Percentiles rank a stretch among this genome's conserved stretches.
These are phyloP conservation scores for Fusarium caatingaense DNA, from an alignment of 2,329 filamentous ascomycete genomes.

Conservation along the genomic window DNA sequence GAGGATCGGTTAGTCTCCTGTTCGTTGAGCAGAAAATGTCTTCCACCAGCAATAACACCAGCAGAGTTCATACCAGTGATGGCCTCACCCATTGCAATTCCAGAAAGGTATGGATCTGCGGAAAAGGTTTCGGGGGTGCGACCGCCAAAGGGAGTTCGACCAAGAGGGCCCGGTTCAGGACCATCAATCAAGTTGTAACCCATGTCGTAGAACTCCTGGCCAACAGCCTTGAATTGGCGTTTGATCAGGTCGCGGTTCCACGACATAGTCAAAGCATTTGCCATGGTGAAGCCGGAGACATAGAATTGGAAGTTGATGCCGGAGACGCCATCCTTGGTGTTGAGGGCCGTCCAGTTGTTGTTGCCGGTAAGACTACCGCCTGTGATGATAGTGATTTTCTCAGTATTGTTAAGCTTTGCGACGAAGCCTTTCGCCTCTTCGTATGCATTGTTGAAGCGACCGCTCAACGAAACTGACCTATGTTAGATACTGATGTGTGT, in stretches of 20 bases:
- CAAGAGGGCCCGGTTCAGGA: background rate
- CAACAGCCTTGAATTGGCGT: background rate
- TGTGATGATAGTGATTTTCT: background rate
- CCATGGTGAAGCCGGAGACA: background rate
- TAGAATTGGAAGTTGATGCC: background rate
- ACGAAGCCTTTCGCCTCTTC: background rate
- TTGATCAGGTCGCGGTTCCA: background rate
- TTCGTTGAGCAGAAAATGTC: slow-evolving; percentile 62
- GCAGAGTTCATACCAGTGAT: slow-evolving; percentile 73
- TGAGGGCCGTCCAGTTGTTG: background rate
- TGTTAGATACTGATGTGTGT: background rate
- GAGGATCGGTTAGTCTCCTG: slow-evolving; percentile 75
- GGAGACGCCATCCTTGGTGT: background rate
- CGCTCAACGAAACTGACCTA: background rate
- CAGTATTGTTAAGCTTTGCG: background rate
- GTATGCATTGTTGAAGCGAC: background rate
- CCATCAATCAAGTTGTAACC: background rate
- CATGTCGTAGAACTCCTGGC: background rate
- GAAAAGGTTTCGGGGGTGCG: slow-evolving; percentile 93
- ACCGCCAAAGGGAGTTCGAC: slow-evolving; percentile 64
- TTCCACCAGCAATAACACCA: slow-evolving; percentile 63
- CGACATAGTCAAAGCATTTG: background rate
- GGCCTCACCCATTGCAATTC: slow-evolving; percentile 79
- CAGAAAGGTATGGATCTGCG: slow-evolving; percentile 84
- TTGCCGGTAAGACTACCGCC: background rate